phyloP scores from a whole-genome alignment of 495 filamentous ascomycete species.

The Neurospora terricola region DNA sequence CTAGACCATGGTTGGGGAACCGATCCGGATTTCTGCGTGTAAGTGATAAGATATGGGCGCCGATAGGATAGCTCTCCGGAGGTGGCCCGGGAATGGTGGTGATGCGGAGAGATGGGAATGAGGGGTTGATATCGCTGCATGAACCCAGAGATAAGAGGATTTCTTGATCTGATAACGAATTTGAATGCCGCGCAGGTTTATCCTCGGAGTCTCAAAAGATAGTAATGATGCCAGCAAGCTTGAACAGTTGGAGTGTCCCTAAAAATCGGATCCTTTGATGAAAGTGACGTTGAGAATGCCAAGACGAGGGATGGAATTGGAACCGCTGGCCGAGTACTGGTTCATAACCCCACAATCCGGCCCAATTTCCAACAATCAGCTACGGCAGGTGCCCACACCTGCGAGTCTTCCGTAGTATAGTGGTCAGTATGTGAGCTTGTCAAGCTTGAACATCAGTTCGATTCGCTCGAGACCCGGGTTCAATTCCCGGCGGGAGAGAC shows the following conservation, averaged over 20 bases:
- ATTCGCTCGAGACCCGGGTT: conserved; percentile 13
- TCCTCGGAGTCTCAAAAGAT: not conserved
- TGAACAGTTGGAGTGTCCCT: not conserved
- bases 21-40: not conserved
- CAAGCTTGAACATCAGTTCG: not conserved
- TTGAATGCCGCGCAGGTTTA: not conserved
- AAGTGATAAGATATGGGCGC: not conserved
- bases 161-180: not conserved
- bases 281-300: not conserved
- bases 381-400: not conserved
- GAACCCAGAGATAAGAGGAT: not conserved
- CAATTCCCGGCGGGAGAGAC: conserved; percentile 13
- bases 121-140: not conserved
- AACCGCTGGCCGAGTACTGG: not conserved
- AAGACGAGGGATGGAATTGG: not conserved
- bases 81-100: too few species aligned
- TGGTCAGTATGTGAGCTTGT: conserved; percentile 15
- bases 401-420: conserved; percentile 9
- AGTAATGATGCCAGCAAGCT: not conserved
- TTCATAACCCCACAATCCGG: not conserved
- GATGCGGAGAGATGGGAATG: not conserved
- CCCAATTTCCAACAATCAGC: not conserved
- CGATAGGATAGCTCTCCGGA: not conserved
- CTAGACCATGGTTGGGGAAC: not conserved
- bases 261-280: not conserved